phyloP scores from a whole-genome alignment of 768 basidiomycete species.

The Suillus subluteus region DNA sequence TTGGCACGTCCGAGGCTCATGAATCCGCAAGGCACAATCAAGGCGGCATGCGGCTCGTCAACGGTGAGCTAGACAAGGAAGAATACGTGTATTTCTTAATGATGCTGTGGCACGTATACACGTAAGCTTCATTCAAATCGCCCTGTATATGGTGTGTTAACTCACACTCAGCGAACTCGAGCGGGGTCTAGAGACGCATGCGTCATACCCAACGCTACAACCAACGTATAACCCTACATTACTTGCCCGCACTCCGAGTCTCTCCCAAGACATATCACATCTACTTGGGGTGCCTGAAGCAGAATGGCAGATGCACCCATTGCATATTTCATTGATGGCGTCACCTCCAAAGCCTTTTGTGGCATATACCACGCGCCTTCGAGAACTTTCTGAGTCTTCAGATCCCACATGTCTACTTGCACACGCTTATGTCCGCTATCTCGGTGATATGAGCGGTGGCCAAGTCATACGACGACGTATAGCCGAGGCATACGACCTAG shows the following conservation, averaged over 20 bases:
- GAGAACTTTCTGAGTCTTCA: conserved; percentile 41
- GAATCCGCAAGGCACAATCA: conserved; percentile 58
- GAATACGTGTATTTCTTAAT: conserved; percentile 76
- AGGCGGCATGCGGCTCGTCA: conserved; percentile 59
- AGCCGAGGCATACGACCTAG: conserved; percentile 68
- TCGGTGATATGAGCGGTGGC: conserved; percentile 81
- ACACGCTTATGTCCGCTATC: conserved; percentile 82
- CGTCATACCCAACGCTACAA: conserved; percentile 62
- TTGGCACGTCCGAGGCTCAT: conserved; percentile 53
- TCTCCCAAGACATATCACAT: conserved; percentile 70
- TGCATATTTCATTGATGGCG: conserved; percentile 49
- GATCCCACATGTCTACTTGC: conserved; percentile 64
- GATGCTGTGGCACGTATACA: conserved; percentile 80
- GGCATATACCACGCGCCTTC: conserved; percentile 58
- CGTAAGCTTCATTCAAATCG: conserved; percentile 47
- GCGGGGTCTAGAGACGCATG: conserved; percentile 58
- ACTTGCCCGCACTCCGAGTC: conserved; percentile 59
- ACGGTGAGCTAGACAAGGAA: conserved; percentile 59
- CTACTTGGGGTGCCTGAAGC: conserved; percentile 55
- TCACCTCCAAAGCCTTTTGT: conserved; percentile 51
- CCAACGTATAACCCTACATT: conserved; percentile 74
- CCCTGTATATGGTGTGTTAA: neutral
- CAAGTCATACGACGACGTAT: conserved; percentile 67
- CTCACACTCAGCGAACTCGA: conserved; percentile 52
- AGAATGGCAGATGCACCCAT: conserved; percentile 59